phyloP scores from a whole-genome alignment of 495 filamentous ascomycete genomes.

The Bacidia gigantensis region DNA sequence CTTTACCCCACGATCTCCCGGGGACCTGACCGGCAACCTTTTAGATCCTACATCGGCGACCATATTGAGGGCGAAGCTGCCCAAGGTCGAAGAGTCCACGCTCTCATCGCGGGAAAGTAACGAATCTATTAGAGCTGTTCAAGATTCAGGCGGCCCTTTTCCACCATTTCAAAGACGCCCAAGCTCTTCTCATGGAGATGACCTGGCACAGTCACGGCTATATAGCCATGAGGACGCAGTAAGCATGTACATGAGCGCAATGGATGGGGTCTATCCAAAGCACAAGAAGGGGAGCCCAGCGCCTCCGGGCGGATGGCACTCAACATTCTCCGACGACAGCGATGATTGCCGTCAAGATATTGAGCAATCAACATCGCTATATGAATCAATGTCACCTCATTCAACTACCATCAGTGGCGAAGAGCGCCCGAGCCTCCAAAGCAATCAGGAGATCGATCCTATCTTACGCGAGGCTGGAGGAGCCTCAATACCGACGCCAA shows the following conservation, averaged over 20 bases:
- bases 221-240: slow-evolving; percentile 87
- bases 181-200: slow-evolving; percentile 24
- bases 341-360: not conserved
- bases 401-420: not conserved
- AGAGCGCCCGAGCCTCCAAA: not conserved
- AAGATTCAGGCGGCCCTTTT: too few relatives aligned
- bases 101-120: too few relatives aligned
- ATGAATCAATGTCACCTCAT: not conserved
- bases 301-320: slow-evolving; percentile 50
- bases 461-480: not conserved
- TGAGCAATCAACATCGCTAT: not conserved
- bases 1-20: too few relatives aligned
- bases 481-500: not conserved
- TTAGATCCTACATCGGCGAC: too few relatives aligned
- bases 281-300: slow-evolving; percentile 23
- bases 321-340: slow-evolving; percentile 14
- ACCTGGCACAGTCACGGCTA: slow-evolving; percentile 58
- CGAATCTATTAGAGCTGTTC: too few relatives aligned
- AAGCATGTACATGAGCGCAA: slow-evolving; percentile 87
- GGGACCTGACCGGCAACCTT: too few relatives aligned
- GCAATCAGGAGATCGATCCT: not conserved
- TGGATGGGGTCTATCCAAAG: slow-evolving; percentile 32
- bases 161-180: too few relatives aligned
- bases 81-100: too few relatives aligned
- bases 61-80: too few relatives aligned